Base-by-base conservation (phyloP, 495 filamentous ascomycete species). In the Pyrenopolyporus hunteri region DNA sequence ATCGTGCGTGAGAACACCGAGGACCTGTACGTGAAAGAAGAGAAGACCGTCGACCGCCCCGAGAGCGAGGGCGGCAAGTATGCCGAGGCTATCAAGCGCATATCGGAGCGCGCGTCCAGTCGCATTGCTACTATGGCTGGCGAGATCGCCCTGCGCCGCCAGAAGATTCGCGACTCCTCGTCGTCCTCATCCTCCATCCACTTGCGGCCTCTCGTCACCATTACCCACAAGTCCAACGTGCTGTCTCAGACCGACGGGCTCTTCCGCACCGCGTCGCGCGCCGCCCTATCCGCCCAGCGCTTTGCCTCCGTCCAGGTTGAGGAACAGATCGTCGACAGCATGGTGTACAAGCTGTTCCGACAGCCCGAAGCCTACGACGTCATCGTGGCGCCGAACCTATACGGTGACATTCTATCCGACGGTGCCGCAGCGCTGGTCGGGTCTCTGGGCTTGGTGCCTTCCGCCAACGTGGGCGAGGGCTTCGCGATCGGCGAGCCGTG, bases 331-430 rank as follows among this genome's bases (percentile, higher is more conserved):
- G 93, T 98, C 54, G 94, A 98, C 74, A 90, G 86, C 32, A 98
- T 98, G 94, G 91, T 98, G 33, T 98, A 98, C 84, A 98, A 98
- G 82, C 87, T 98, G 37, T 97, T 98, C 87, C 91, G 92, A 11
- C 90, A 97, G 76, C 94, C 94, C 42, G 84, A 85, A 60, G 85
- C 84, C 66, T 98, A 98, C 85, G 94, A 98, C 72, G 95, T 98
- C 52, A 94, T 98, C 66, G 94, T 98, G 31, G 94, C 95, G 25
- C 94, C 94, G 5, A 98, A 98, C 78, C 84, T 98, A 22, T 98
- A 98, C 79, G 94, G 94, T 62, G 94, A 98, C 73, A 93, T 98
- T 62, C 82, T 98, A 32, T 95, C 90, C 2, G 94, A 98, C 75
- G 95, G 92, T 54, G 94, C 94, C 19, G 94, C 95, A 25, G 94